phyloP scores from a whole-genome alignment of 163 green algal species.

The Chlamydomonas reinhardtii region DNA sequence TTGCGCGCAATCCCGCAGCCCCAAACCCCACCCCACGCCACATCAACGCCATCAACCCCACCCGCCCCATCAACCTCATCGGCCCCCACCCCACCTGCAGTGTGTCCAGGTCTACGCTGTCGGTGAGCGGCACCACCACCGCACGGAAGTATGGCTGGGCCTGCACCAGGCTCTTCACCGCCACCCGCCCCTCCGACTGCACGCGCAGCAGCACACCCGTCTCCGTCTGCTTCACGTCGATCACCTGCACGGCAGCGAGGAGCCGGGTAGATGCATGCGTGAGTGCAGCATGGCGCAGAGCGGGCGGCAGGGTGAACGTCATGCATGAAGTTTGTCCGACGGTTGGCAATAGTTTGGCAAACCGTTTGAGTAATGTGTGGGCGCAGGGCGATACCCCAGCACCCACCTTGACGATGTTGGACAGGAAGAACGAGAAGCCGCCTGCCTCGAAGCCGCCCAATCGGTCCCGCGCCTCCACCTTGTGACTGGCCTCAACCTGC shows the following conservation, averaged over 20 bases:
- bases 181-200: constrained; percentile 35
- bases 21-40: neutral
- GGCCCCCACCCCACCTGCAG: neutral
- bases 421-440: constrained; percentile 32
- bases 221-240: constrained; percentile 45
- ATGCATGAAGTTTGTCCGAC: no score
- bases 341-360: neutral
- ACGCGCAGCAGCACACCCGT: constrained; percentile 33
- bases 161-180: constrained; percentile 10
- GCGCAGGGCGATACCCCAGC: neutral
- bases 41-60: neutral
- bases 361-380: no score
- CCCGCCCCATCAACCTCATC: neutral
- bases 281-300: neutral
- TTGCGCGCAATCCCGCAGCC: no score
- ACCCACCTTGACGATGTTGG: constrained; percentile 44
- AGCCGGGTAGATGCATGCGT: neutral
- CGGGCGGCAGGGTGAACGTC: no score
- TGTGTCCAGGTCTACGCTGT: constrained; percentile 19
- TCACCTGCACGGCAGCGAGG: constrained; percentile 18
- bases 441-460: constrained; percentile 40
- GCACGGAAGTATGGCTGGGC: constrained; percentile 30
- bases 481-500: neutral
- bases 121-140: constrained; percentile 42
- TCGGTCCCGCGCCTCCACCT: neutral